phyloP scores from a whole-genome alignment of 1,284 basidiomycete genomes.

The Cryptococcus sp. region DNA sequence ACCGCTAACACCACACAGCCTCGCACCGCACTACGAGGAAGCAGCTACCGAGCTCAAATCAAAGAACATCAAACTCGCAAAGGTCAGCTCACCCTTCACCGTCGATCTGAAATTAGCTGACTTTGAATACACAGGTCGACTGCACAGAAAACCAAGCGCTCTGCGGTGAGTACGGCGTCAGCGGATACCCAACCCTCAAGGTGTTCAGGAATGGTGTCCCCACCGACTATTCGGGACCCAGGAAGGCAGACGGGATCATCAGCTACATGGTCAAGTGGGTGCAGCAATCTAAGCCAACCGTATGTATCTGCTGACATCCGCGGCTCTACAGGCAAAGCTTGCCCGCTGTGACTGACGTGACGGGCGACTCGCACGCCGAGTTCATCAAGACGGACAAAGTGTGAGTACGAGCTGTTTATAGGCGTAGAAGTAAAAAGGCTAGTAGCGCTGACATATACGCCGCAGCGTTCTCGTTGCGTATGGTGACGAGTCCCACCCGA shows the following conservation, averaged over 20 bases:
- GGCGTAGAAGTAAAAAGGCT: background rate
- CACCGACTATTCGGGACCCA: conserved; percentile 79
- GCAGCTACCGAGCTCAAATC: conserved; percentile 86
- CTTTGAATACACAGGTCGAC: conserved; percentile 62
- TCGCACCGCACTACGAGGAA: conserved; percentile 93
- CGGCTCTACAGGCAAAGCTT: conserved; percentile 72
- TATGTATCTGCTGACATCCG: background rate
- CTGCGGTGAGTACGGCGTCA: conserved; percentile 78
- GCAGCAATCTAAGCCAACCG: background rate
- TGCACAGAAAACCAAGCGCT: conserved; percentile 87
- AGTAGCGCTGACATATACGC: background rate
- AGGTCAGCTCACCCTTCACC: conserved; percentile 58
- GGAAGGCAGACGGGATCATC: conserved; percentile 95
- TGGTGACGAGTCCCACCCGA: conserved; percentile 67
- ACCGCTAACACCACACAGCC: conserved; percentile 33
- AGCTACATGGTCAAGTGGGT: conserved; percentile 96
- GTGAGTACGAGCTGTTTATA: conserved; percentile 30
- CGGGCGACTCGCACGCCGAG: conserved; percentile 71
- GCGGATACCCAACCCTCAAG: conserved; percentile 68
- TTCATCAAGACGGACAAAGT: conserved; percentile 90
- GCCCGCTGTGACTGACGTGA: conserved; percentile 87
- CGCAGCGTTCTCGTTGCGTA: conserved; percentile 77
- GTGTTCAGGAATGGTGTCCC: conserved; percentile 85
- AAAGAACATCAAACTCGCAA: conserved; percentile 88
- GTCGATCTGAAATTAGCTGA: background rate